Evolutionary conservation across 306 rosid genomes (phyloP), one percentile per base, ranked within the genome.

Genomic region (Cucurbita moschata): DNA sequence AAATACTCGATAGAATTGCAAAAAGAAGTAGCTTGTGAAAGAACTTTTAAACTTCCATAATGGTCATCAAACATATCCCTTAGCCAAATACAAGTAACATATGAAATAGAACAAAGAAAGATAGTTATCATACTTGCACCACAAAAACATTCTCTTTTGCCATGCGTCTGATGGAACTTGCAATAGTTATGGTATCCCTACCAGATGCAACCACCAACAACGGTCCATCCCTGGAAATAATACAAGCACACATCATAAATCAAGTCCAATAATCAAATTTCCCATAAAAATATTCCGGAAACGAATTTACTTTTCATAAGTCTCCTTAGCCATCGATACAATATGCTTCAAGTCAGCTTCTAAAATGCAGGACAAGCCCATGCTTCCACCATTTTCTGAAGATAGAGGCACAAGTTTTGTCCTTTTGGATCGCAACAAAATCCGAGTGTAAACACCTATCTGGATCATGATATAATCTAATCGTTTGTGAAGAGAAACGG

Each of bases 171-270:
- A 90, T 83, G 71, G 92, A 90, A 83, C 97, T 88, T 23, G 97
- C 82, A 80, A 88, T 79, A 56, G 94, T 81, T 80, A 93, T 86
- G 55, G 97, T 90, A 73, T 93, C 97, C 62, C 97, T 88, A 61
- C 98, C 98, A 57, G 89, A 90, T 74, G 98, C 96, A 74, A 90
- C 85, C 84, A 93, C 94, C 86, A 93, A 74, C 46, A 93, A 75
- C 18, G 98, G 98, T 67, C 97, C 98, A 82, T 88, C 94, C 94
- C 98, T 88, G 79, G 67, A 77, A 64, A 82, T 64, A 55, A 65
- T 73, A 51, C 65, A 80, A 63, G 18, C 54, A 81, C 68, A 56
- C 49, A 71, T 16, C 10, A 68, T 5, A 13, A 46, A 47, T 46
- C 12, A 68, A 23, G 12, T 42, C n/a, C 15, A 19, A 46, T 12